These are phyloP conservation scores for Vigna trinervia DNA, from an alignment of 306 rosid genomes.

Conservation along the genomic window DNA sequence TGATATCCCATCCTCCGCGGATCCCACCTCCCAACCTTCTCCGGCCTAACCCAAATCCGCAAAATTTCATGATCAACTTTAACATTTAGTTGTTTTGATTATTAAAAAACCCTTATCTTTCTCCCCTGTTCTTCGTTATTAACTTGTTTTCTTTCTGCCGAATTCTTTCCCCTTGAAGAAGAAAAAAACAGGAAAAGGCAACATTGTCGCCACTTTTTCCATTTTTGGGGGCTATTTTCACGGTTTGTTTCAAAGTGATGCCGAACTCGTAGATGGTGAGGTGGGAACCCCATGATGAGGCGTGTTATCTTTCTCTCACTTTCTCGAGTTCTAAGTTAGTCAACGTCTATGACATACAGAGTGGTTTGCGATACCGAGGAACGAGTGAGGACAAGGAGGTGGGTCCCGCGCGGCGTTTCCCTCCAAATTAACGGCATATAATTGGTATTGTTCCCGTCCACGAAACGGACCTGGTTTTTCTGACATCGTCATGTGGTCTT, in stretches of 20 bases:
- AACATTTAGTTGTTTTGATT: constrained; percentile 35
- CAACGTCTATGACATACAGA: constrained; percentile 55
- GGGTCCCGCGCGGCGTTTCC: constrained; percentile 49
- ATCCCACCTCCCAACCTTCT: constrained; percentile 85
- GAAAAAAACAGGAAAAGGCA: not conserved
- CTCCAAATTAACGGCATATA: constrained; percentile 53
- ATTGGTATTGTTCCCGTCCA: constrained; percentile 34
- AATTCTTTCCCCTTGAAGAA: not conserved
- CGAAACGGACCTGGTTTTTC: constrained; percentile 44
- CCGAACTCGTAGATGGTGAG: not conserved
- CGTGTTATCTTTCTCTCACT: not conserved
- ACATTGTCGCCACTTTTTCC: not conserved
- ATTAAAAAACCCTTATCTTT: not conserved
- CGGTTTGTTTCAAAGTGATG: not conserved
- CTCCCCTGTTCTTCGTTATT: constrained; percentile 2
- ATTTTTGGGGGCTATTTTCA: constrained; percentile 16
- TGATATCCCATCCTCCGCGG: constrained; percentile 87
- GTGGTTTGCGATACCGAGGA: constrained; percentile 1
- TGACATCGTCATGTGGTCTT: constrained; percentile 55
- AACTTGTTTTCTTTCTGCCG: constrained; percentile 31
- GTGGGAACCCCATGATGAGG: too few species aligned
- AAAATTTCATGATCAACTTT: constrained; percentile 35
- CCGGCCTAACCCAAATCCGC: constrained; percentile 56
- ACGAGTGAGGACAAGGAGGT: constrained; percentile 27
- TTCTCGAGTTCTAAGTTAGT: constrained; percentile 31